phyloP scores from a whole-genome alignment of 2,329 filamentous ascomycete species.

The Pestalotiopsis sp. region DNA sequence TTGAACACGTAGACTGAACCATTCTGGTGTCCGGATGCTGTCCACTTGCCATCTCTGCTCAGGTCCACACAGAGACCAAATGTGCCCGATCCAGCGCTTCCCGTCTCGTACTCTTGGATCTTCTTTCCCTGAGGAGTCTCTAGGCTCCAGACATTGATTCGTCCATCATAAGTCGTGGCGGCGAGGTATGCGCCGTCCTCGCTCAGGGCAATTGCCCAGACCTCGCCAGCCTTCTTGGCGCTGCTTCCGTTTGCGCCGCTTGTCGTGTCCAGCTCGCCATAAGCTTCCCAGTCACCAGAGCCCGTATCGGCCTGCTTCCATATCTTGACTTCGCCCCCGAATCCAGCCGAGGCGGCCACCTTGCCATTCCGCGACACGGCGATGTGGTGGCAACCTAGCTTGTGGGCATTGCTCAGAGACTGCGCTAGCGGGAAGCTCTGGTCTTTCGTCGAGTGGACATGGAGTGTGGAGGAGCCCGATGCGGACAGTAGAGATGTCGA shows the following conservation, averaged over 20 bases:
- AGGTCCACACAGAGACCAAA: conserved; percentile 90
- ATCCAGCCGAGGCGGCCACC: conserved; percentile 81
- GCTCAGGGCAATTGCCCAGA: conserved; percentile 88
- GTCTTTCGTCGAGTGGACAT: conserved; percentile 75
- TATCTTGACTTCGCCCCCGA: conserved; percentile 84
- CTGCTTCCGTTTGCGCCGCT: conserved; percentile 28
- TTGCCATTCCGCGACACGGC: conserved; percentile 70
- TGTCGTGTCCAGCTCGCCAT: conserved; percentile 44
- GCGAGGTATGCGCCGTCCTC: conserved; percentile 83
- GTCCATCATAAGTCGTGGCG: conserved; percentile 85
- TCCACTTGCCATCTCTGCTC: conserved; percentile 77
- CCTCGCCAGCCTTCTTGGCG: conserved; percentile 58
- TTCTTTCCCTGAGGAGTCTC: conserved; percentile 57
- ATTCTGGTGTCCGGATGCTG: conserved; percentile 90
- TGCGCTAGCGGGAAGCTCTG: conserved; percentile 78
- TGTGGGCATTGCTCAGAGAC: conserved; percentile 78
- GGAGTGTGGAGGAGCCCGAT: conserved; percentile 81
- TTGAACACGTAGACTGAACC: conserved; percentile 94
- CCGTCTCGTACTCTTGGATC: conserved; percentile 83
- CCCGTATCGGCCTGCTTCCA: conserved; percentile 71
- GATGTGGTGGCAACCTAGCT: conserved; percentile 89
- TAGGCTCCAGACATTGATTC: conserved; percentile 86
- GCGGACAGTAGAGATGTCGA: conserved; percentile 75
- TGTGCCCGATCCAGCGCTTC: conserved; percentile 70
- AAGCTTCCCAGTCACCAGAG: conserved; percentile 55